Conservation (phyloP, 2,329 filamentous ascomycete species). For the Fusarium succisae region DNA sequence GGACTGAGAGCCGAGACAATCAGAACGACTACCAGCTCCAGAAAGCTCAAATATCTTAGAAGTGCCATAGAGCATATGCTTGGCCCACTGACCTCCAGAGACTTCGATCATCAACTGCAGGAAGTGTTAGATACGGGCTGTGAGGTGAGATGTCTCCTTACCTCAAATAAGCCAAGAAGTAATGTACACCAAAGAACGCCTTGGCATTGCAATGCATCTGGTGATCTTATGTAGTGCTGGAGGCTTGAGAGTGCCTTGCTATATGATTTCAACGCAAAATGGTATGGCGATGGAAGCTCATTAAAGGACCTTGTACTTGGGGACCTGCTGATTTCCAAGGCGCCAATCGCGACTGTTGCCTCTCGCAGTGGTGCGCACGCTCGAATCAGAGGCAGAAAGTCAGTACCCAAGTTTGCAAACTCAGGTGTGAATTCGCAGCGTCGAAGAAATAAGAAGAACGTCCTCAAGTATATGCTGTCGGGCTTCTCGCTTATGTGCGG, state of each 20-base stretch:
- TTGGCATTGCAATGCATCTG: neutral
- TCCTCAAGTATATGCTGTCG: slow-evolving; percentile 5
- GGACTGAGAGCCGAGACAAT: slow-evolving; percentile 17
- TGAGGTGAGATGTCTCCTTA: neutral
- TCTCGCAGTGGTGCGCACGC: slow-evolving; percentile 23
- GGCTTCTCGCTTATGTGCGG: neutral
- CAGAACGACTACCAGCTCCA: neutral
- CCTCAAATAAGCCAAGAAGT: slow-evolving; percentile 43
- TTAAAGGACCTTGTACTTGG: neutral
- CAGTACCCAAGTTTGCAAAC: neutral
- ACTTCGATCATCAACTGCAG: slow-evolving; percentile 40
- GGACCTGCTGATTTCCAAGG: slow-evolving; percentile 38
- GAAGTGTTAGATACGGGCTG: neutral
- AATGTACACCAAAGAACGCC: slow-evolving; percentile 41
- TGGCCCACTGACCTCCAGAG: slow-evolving; percentile 39
- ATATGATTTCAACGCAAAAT: slow-evolving; percentile 31
- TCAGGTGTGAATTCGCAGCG: slow-evolving; percentile 32
- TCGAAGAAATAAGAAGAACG: slow-evolving; percentile 30
- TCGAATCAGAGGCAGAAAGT: slow-evolving; percentile 33
- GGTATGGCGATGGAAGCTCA: neutral
- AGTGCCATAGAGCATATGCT: slow-evolving; percentile 43
- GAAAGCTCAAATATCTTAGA: slow-evolving; percentile 32
- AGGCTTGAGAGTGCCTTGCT: slow-evolving; percentile 30
- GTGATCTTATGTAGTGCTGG: neutral
- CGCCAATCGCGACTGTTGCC: slow-evolving; percentile 39